phyloP scores from a whole-genome alignment of 371 early-diverging fungal species.

The Actinomortierella wolfii region DNA sequence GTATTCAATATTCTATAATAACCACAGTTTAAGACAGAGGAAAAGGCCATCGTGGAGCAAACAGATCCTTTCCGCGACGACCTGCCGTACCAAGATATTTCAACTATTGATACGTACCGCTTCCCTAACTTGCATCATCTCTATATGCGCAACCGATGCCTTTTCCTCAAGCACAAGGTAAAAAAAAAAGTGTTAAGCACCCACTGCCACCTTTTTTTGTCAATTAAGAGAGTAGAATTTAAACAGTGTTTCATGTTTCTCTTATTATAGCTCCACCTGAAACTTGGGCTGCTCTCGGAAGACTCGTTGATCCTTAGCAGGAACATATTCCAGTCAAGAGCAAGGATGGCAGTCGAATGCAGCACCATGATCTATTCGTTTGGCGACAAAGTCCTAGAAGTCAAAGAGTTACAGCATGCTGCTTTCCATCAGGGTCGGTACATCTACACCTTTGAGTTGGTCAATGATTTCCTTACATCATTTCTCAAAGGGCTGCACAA shows the following conservation, averaged over 20 bases:
- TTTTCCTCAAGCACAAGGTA: conserved; percentile 30
- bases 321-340: conserved; percentile 57
- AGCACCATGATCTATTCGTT: conserved; percentile 67
- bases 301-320: conserved; percentile 9
- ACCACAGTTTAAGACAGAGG: too few relatives aligned
- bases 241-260: too few relatives aligned
- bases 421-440: conserved; percentile 48
- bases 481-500: conserved; percentile 43
- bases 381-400: conserved; percentile 61
- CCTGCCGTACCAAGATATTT: conserved; percentile 17
- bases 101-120: conserved; percentile 9
- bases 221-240: not conserved
- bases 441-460: conserved; percentile 58
- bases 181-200: not conserved
- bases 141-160: conserved; percentile 16
- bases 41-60: conserved; percentile 9
- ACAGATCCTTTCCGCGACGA: conserved; percentile 23
- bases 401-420: conserved; percentile 60
- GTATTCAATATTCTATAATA: too few relatives aligned
- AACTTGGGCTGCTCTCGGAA: conserved; percentile 6
- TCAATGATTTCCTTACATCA: conserved; percentile 63
- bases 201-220: too few relatives aligned
- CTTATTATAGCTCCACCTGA: conserved; percentile 16
- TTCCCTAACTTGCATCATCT: conserved; percentile 20
- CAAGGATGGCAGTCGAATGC: conserved; percentile 59